These are phyloP conservation scores for Amanita pallidorosea DNA, from an alignment of 768 basidiomycete genomes.

Conservation along the genomic window DNA sequence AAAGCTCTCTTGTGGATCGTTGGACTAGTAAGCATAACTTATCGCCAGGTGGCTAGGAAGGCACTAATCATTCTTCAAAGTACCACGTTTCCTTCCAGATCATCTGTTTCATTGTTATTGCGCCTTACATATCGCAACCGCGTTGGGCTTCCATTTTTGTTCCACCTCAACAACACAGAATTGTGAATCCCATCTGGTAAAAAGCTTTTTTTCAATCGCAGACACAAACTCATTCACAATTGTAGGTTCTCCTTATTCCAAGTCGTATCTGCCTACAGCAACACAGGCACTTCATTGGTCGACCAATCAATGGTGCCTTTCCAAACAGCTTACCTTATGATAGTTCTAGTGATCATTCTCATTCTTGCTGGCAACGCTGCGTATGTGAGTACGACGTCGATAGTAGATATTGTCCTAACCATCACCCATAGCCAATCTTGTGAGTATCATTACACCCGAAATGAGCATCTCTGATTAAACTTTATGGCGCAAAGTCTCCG, in stretches of 20 bases:
- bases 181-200: constrained; percentile 58
- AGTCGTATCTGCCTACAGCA: constrained; percentile 78
- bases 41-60: neutral
- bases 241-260: constrained; percentile 80
- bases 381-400: constrained; percentile 47
- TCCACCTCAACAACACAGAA: constrained; percentile 44
- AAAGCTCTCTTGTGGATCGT: constrained; percentile 78
- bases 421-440: constrained; percentile 65
- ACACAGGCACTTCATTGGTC: constrained; percentile 78
- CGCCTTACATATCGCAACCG: constrained; percentile 61
- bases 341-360: constrained; percentile 56
- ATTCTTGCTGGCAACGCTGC: constrained; percentile 91
- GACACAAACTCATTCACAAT: neutral
- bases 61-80: constrained; percentile 27
- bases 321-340: constrained; percentile 75
- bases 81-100: constrained; percentile 73
- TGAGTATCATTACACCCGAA: constrained; percentile 28
- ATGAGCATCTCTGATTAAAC: neutral
- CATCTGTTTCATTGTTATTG: constrained; percentile 59
- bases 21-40: constrained; percentile 41
- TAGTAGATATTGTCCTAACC: neutral
- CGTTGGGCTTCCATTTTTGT: constrained; percentile 54
- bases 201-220: constrained; percentile 5
- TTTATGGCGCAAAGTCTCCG: constrained; percentile 46
- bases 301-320: constrained; percentile 92